Percentiles rank a stretch among this genome's conserved stretches.
These are phyloP conservation scores for Marasmius fiardii DNA, from an alignment of 1,284 basidiomycete genomes.

Conservation along the genomic window DNA sequence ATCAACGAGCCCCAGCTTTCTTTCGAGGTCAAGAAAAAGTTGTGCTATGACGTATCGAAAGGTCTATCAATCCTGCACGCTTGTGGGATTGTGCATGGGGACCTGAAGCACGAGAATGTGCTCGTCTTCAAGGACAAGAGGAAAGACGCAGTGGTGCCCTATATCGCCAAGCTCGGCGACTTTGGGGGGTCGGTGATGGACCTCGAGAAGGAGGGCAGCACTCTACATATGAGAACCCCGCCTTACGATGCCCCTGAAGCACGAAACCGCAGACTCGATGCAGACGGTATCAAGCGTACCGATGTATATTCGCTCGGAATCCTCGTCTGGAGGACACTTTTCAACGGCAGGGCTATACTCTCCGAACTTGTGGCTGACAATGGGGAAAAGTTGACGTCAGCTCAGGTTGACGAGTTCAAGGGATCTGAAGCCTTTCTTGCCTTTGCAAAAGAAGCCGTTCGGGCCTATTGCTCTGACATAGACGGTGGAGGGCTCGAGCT, in stretches of 20 bases:
- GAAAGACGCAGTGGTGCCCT: neutral
- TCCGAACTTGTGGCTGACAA: neutral
- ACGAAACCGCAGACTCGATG: neutral
- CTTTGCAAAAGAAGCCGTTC: slow-evolving; percentile 4
- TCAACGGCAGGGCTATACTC: slow-evolving; percentile 8
- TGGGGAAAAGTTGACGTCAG: neutral
- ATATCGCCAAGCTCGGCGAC: slow-evolving; percentile 9
- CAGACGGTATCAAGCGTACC: slow-evolving; percentile 5
- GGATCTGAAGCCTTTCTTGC: neutral
- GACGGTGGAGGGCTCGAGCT: neutral
- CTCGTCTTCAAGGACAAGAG: slow-evolving; percentile 4
- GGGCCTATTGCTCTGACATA: neutral
- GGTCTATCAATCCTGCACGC: slow-evolving; percentile 11
- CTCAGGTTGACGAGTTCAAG: slow-evolving; percentile 2
- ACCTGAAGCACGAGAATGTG: slow-evolving; percentile 12
- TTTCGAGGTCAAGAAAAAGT: slow-evolving; percentile 7
- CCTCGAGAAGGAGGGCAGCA: neutral
- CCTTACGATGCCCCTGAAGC: slow-evolving; percentile 10
- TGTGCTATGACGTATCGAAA: slow-evolving; percentile 10
- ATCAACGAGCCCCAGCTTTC: neutral
- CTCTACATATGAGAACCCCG: neutral
- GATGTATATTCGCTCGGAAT: slow-evolving; percentile 11
- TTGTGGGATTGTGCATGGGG: slow-evolving; percentile 10
- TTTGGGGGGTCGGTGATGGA: slow-evolving; percentile 12
- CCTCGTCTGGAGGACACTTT: slow-evolving; percentile 8